Evolutionary conservation across 139 green algal genomes (phyloP), one percentile per base, ranked within the genome.

Genomic region (Picochlorum sp.): DNA sequence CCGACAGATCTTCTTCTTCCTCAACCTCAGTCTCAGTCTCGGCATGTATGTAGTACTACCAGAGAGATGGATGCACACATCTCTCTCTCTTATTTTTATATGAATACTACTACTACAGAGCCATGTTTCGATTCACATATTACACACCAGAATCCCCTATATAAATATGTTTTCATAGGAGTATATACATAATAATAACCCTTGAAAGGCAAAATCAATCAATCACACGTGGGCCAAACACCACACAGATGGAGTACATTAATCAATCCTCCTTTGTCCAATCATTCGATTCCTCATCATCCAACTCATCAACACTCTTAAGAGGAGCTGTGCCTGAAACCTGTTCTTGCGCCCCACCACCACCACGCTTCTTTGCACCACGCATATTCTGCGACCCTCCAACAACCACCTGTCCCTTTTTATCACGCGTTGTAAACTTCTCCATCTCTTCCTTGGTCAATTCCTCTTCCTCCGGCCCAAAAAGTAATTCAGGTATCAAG

Each of bases 221-320:
- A 52, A 52, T 52, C 14, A 50, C 45, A 16, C 15, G 4, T 50
- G 45, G 2, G 45, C 5, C 26, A 50, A 20, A 52, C 47, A 23
- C 47, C 16, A 21, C 47, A 52, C 4, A 11, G 26, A 30, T 30
- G 26, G 26, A 4, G 26, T 6, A 30, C 26, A 30, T 30, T 6
- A 30, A 52, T 30, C 11, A 64, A 52, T 65, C 58, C 21, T 65
- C 58, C 23, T 65, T 65, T 11, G 58, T 65, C 58, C 58, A 65
- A 32, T 65, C 58, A 30, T 65, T 32, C 23, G 41, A 51, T 23
- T 65, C 58, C 6, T 65, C 58, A 16, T 26, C 23, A n/a, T 28
- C 58, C 20, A 50, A 52, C 23, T 65, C 58, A 16, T 59, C 51
- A 0, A 18, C 20, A 18, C 23, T 28, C 2, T 59, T 28, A n/a